Percentiles rank a stretch among this genome's conserved stretches.
phyloP scores from a whole-genome alignment of 2,329 filamentous ascomycete genomes.

The Arthrobotrys entomopaga region DNA sequence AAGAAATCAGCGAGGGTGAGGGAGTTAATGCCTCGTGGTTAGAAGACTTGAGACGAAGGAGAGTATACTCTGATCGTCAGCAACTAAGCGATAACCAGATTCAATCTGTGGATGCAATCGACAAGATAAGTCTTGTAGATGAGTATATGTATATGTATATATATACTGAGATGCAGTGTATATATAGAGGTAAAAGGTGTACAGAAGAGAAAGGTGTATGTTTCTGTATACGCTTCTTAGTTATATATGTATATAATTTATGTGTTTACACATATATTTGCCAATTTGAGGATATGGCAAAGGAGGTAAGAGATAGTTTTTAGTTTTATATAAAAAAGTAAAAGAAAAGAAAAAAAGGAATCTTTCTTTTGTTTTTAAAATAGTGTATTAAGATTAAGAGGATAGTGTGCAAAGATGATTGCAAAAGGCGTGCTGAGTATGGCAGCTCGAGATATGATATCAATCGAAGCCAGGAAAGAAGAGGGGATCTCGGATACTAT shows the following conservation, averaged over 20 bases:
- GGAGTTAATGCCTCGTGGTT: slow-evolving; percentile 22
- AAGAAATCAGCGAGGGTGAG: slow-evolving; percentile 12
- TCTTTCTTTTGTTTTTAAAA: slow-evolving; percentile 1
- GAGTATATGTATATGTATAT: slow-evolving; percentile 4
- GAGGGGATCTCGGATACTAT: slow-evolving; percentile 25
- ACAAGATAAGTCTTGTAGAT: neutral
- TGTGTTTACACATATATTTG: no score
- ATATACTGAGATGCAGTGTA: no score
- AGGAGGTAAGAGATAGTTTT: neutral
- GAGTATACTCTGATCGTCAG: slow-evolving; percentile 32
- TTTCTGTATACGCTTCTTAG: no score
- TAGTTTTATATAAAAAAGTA: neutral
- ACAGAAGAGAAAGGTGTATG: neutral
- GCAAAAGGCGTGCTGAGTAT: slow-evolving; percentile 24
- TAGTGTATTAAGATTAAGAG: slow-evolving; percentile 25
- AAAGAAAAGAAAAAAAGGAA: neutral
- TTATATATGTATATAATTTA: no score
- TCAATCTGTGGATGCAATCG: neutral
- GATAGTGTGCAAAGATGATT: neutral
- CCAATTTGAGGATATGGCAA: neutral
- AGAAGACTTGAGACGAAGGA: slow-evolving; percentile 9
- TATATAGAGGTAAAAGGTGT: neutral
- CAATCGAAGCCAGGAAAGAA: slow-evolving; percentile 14
- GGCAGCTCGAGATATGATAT: slow-evolving; percentile 30
- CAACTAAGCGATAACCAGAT: slow-evolving; percentile 51